Conservation (phyloP, 2,329 filamentous ascomycete species). For the Drechslerella dactyloides region DNA sequence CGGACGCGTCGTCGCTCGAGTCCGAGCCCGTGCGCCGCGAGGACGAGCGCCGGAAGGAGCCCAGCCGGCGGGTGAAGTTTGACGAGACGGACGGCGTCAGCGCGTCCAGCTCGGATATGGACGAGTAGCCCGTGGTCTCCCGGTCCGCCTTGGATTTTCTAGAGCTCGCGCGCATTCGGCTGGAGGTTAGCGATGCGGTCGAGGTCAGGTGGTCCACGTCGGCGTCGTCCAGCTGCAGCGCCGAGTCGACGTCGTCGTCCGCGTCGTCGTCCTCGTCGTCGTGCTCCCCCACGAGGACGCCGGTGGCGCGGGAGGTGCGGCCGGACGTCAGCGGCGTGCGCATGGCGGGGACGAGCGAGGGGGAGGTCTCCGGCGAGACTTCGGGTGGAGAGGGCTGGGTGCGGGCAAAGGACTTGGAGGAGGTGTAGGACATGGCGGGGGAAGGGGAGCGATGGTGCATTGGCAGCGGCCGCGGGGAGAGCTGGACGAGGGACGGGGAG, state of each 20-base stretch:
- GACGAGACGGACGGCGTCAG: conserved; percentile 38
- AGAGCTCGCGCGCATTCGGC: conserved; percentile 38
- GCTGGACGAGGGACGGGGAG: conserved; percentile 48
- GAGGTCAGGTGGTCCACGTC: conserved; percentile 28
- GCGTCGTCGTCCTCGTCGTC: conserved; percentile 6
- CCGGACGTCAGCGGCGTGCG: conserved; percentile 43
- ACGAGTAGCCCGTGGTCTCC: conserved; percentile 27
- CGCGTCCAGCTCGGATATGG: conserved; percentile 38
- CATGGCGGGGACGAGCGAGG: conserved; percentile 33
- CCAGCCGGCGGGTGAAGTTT: conserved; percentile 27
- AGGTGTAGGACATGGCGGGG: conserved; percentile 44
- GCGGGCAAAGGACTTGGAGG: conserved; percentile 47
- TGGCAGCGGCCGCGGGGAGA: conserved; percentile 44
- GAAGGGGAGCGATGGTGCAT: conserved; percentile 43
- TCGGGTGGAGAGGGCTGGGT: conserved; percentile 47
- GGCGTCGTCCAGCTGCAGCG: neutral
- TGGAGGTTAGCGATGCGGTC: conserved; percentile 49
- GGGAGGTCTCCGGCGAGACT: conserved; percentile 45
- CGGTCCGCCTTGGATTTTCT: conserved; percentile 39
- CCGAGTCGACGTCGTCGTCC: conserved; percentile 9
- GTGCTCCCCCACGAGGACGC: conserved; percentile 24
- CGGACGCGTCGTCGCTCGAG: conserved; percentile 23
- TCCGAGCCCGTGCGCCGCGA: conserved; percentile 15
- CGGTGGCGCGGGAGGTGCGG: conserved; percentile 40
- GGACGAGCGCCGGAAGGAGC: conserved; percentile 28